phyloP scores from a whole-genome alignment of 495 filamentous ascomycete species.

The Aspergillus sclerotiicarbonarius region DNA sequence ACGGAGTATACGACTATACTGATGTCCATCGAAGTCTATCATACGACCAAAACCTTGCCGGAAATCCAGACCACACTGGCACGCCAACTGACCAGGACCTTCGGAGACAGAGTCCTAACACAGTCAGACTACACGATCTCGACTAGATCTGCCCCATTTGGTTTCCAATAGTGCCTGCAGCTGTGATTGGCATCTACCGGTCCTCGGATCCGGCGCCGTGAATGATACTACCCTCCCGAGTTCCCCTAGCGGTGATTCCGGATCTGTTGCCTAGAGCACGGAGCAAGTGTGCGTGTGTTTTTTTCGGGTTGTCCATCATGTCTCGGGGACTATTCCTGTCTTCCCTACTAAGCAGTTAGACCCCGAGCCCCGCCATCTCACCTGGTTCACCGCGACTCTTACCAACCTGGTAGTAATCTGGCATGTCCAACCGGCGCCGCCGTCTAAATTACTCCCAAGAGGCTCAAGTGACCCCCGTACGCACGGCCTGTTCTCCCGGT shows the following conservation, averaged over 20 bases:
- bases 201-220: not conserved
- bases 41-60: no score
- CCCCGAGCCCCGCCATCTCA: no score
- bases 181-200: slow-evolving; percentile 3
- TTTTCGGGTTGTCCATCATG: no score
- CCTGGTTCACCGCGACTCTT: no score
- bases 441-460: not conserved
- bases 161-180: slow-evolving; percentile 10
- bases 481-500: not conserved
- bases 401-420: not conserved
- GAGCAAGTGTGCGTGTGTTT: not conserved
- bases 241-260: not conserved
- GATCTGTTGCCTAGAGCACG: not conserved
- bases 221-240: not conserved
- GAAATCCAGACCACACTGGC: no score
- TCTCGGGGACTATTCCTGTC: not conserved
- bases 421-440: no score
- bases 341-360: not conserved
- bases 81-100: not conserved
- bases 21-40: no score
- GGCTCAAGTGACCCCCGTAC: not conserved
- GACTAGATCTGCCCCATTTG: slow-evolving; percentile 5
- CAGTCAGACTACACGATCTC: not conserved
- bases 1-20: no score
- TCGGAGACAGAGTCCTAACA: not conserved